phyloP scores from a whole-genome alignment of 1,139 yeast species.

The Suhomyces ambrosiae region DNA sequence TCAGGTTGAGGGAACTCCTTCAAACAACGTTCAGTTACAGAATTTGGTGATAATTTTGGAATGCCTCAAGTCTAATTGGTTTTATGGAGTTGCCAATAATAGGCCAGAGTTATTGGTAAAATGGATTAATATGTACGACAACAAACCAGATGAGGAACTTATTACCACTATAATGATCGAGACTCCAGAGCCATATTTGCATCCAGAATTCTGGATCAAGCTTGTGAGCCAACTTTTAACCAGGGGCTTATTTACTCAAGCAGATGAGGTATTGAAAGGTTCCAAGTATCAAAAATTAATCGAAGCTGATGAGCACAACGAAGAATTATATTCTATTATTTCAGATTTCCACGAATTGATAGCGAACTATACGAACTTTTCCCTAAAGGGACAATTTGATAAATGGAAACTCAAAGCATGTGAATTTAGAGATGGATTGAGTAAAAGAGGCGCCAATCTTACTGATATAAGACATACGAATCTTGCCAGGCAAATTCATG shows the following conservation, averaged over 20 bases:
- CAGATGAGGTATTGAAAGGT: constrained; percentile 48
- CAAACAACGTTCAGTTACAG: constrained; percentile 25
- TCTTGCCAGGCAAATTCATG: constrained; percentile 45
- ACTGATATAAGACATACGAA: constrained; percentile 21
- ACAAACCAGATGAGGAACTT: constrained; percentile 55
- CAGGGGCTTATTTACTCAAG: constrained; percentile 65
- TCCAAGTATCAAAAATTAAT: constrained; percentile 39
- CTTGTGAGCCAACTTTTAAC: constrained; percentile 57
- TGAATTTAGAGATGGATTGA: constrained; percentile 45
- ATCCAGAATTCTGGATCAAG: constrained; percentile 64
- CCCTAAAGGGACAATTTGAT: constrained; percentile 45
- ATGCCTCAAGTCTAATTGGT: constrained; percentile 57
- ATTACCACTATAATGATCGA: constrained; percentile 48
- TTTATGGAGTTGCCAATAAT: constrained; percentile 42
- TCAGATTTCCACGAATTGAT: constrained; percentile 48
- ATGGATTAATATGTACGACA: constrained; percentile 72
- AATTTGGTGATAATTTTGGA: constrained; percentile 55
- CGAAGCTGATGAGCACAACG: constrained; percentile 22
- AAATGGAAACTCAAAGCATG: constrained; percentile 56
- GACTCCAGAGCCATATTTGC: constrained; percentile 51
- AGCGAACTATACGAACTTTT: constrained; percentile 42
- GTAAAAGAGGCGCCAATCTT: constrained; percentile 25
- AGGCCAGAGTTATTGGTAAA: constrained; percentile 50
- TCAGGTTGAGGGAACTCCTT: constrained; percentile 17
- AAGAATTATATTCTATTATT: constrained; percentile 41